Base-by-base conservation (phyloP, 139 green algal genomes). In the Chlamydomonas sp. region DNA sequence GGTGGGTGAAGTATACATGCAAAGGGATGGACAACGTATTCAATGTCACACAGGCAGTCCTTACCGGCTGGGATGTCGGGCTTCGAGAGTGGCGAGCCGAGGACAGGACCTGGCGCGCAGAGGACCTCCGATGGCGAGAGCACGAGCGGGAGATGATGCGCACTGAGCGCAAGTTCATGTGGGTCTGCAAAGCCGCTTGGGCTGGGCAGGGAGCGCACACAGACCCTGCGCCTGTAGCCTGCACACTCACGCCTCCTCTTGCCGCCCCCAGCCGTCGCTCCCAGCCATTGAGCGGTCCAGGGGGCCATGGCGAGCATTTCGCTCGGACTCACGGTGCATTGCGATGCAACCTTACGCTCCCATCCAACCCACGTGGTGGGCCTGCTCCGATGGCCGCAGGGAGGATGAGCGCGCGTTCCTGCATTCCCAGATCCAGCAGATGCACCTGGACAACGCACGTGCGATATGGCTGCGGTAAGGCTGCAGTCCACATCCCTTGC, bases 391-490 rank as follows among this genome's bases (percentile, higher is more conserved):
- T 15, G 3, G 14, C 49, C 12, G 61, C 89, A 95, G 92, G 78
- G 71, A 89, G 15, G 76, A 92, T 63, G 80, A 94, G 84, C 79
- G 81, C 0, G 57, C 71, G 10, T 97, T 93, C 93, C 76, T 91
- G 3, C 60, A 63, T 1, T 71, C 92, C 12, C 94, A 97, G 84
- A 61, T 96, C 17, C 78, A 95, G 84, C 95, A 97, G 90, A 72
- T 92, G 5, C 78, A 92, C 31, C 81, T 97, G 59, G 94, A 96
- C 69, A 96, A 97, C 85, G 94, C 94, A 1, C 86, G 95, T 7
- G 89, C 90, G n/a, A 66, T 97, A 10, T 95, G 93, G 93, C 76
- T 78, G 17, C 83, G 92, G 58, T 94, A 92, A 68, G 90, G 16
- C 78, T 95, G 15, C 94, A 95, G 87, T 90, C 90, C 71, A 95